These are phyloP conservation scores for Cerioporus squamosus DNA, from an alignment of 1,284 basidiomycete genomes.

Conservation along the genomic window DNA sequence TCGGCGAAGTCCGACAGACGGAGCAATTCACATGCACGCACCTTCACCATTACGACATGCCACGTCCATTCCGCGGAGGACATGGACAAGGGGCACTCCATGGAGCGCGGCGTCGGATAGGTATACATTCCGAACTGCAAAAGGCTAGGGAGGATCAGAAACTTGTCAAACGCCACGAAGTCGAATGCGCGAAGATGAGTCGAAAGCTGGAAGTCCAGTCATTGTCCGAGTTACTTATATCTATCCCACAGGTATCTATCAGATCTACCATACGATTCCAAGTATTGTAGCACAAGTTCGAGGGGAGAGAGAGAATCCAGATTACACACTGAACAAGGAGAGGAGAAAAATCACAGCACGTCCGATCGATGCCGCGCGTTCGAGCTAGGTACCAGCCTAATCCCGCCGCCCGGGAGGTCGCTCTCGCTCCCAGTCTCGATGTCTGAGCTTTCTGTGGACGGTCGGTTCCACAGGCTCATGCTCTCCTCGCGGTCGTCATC, in stretches of 20 bases:
- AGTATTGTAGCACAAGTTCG: slow-evolving; percentile 12
- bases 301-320: background rate
- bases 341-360: slow-evolving; percentile 8
- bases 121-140: background rate
- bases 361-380: slow-evolving; percentile 17
- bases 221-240: slow-evolving; percentile 4
- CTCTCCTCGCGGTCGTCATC: slow-evolving; percentile 46
- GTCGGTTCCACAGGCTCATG: slow-evolving; percentile 37
- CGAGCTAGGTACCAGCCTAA: slow-evolving; percentile 34
- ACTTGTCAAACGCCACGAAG: background rate
- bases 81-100: background rate
- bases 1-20: background rate
- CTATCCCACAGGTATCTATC: slow-evolving; percentile 11
- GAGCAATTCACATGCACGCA: slow-evolving; percentile 11
- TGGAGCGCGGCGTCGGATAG: background rate
- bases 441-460: slow-evolving; percentile 24
- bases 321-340: background rate
- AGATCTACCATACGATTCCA: slow-evolving; percentile 6
- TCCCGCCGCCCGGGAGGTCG: slow-evolving; percentile 26
- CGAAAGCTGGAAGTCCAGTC: background rate
- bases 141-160: background rate
- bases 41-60: slow-evolving; percentile 3
- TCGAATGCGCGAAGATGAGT: background rate
- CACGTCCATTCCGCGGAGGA: slow-evolving; percentile 7
- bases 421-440: slow-evolving; percentile 20